Percentiles rank a stretch among this genome's conserved stretches.
phyloP scores from a whole-genome alignment of 1,284 basidiomycete species.

The Butyriboletus regius region DNA sequence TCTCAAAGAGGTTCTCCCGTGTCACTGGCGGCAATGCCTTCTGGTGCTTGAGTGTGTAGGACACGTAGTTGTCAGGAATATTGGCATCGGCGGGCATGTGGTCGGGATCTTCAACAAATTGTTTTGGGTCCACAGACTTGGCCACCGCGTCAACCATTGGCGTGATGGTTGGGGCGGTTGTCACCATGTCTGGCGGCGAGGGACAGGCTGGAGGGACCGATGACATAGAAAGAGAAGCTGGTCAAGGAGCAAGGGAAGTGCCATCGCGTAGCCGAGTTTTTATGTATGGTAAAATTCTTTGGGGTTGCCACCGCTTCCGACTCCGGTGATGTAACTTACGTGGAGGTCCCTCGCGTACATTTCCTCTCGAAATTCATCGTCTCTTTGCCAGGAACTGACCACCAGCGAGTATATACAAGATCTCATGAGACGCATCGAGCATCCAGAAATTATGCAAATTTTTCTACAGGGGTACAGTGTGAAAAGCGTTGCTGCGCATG shows the following conservation, averaged over 20 bases:
- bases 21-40: conserved; percentile 73
- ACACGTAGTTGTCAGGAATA: conserved; percentile 85
- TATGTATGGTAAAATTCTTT: conserved; percentile 33
- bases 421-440: not conserved
- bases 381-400: not conserved
- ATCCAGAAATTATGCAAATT: not conserved
- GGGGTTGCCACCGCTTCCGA: conserved; percentile 29
- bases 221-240: conserved; percentile 21
- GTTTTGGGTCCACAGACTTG: conserved; percentile 7
- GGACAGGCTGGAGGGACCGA: conserved; percentile 21
- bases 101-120: conserved; percentile 32
- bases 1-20: conserved; percentile 57
- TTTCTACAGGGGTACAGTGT: not conserved
- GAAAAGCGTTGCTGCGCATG: not conserved
- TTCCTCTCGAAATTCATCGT: not conserved
- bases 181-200: conserved; percentile 23
- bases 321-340: conserved; percentile 2
- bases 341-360: not conserved
- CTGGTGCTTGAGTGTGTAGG: conserved; percentile 70
- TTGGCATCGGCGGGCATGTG: conserved; percentile 53
- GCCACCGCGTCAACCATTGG: conserved; percentile 4
- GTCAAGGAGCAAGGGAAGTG: conserved; percentile 15
- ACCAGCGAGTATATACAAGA: not conserved
- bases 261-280: conserved; percentile 13
- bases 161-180: conserved; percentile 25